Percentiles rank a stretch among this genome's conserved stretches.
phyloP scores from a whole-genome alignment of 2,329 filamentous ascomycete genomes.

The Ophiostoma sp. region DNA sequence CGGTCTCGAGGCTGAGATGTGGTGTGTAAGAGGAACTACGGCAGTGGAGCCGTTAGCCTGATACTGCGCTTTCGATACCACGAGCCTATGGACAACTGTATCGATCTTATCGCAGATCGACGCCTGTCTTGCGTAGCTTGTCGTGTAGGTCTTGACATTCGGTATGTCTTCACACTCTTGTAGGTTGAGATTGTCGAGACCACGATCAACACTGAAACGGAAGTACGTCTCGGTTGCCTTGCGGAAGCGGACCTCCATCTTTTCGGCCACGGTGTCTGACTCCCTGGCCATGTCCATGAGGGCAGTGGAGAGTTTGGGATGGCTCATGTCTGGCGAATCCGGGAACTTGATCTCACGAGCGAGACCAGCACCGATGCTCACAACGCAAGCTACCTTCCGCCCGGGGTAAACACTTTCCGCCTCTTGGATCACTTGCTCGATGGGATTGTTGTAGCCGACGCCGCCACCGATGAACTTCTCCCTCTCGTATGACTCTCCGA shows the following conservation, averaged over 20 bases:
- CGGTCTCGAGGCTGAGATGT: too few relatives aligned
- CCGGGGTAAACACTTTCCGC: neutral
- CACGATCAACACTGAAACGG: conserved; percentile 2
- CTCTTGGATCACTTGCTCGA: neutral
- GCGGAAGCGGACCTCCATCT: neutral
- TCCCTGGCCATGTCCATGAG: neutral
- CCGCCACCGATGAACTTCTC: neutral
- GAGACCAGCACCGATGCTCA: neutral
- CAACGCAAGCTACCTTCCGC: neutral
- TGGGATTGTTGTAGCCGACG: conserved; percentile 4
- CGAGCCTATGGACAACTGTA: neutral
- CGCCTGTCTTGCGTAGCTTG: neutral
- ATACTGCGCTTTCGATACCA: too few relatives aligned
- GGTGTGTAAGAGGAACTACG: too few relatives aligned
- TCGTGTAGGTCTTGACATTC: neutral
- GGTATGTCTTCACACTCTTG: neutral
- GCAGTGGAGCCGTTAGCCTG: too few relatives aligned
- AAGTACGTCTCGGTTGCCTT: neutral
- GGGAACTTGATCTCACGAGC: neutral
- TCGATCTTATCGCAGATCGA: neutral
- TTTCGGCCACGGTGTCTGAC: neutral
- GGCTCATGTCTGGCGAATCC: neutral
- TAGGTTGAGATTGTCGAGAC: neutral
- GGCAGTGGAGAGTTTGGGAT: neutral
- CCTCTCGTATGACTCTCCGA: neutral